These are phyloP conservation scores for Kalmanozyma brasiliensis DNA, from an alignment of 1,284 basidiomycete genomes.

Conservation along the genomic window DNA sequence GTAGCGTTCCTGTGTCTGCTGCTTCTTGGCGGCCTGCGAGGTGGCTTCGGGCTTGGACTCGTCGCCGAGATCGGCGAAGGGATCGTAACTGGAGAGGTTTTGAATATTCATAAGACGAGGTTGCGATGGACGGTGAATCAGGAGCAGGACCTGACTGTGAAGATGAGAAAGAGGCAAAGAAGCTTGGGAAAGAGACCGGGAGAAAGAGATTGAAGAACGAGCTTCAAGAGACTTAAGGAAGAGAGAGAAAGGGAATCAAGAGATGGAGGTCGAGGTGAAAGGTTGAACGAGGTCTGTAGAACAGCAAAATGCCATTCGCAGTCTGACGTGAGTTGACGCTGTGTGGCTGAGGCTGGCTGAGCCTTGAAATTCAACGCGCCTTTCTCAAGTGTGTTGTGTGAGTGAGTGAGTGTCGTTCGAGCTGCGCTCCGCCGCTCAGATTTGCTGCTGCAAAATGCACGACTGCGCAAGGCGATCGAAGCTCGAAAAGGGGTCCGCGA, in stretches of 20 bases:
- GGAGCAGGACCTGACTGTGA: conserved; percentile 48
- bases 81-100: conserved; percentile 68
- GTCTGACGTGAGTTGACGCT: no score
- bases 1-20: conserved; percentile 63
- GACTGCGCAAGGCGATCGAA: conserved; percentile 30
- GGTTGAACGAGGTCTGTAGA: neutral
- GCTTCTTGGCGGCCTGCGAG: conserved; percentile 50
- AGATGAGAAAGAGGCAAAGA: neutral
- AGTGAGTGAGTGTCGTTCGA: conserved; percentile 1
- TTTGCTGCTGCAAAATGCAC: conserved; percentile 12
- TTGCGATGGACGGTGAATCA: conserved; percentile 46
- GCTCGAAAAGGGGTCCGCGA: conserved; percentile 9
- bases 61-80: conserved; percentile 68
- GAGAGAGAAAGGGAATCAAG: neutral
- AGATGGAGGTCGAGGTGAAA: neutral
- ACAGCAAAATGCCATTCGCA: no score
- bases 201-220: conserved; percentile 5
- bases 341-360: neutral
- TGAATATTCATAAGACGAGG: conserved; percentile 68
- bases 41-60: conserved; percentile 50
- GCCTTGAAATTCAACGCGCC: neutral
- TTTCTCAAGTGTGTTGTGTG: neutral
- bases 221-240: neutral
- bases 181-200: conserved; percentile 2
- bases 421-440: conserved; percentile 13